These are phyloP conservation scores for Forsythia suspensa DNA, from an alignment of 257 asterid species.

Conservation along the genomic window DNA sequence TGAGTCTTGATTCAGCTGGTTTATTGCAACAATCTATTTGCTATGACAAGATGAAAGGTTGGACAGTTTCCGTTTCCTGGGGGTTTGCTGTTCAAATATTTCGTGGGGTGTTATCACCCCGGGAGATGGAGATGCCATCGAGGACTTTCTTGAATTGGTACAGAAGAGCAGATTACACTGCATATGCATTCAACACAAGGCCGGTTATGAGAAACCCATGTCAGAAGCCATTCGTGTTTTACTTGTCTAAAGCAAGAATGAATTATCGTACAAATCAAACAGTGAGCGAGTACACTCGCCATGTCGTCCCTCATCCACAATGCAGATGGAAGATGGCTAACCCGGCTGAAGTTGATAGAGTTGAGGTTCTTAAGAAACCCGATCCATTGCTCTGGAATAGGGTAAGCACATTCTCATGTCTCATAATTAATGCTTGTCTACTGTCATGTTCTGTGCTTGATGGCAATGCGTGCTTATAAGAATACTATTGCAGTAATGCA, in stretches of 20 bases:
- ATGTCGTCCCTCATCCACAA: slow-evolving; percentile 46
- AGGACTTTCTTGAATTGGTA: slow-evolving; percentile 94
- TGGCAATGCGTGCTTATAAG: neutral
- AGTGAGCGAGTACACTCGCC: slow-evolving; percentile 44
- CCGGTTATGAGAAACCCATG: slow-evolving; percentile 80
- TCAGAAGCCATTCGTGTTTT: slow-evolving; percentile 73
- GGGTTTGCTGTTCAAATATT: slow-evolving; percentile 79
- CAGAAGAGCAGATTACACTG: slow-evolving; percentile 74
- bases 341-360: slow-evolving; percentile 47
- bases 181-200: slow-evolving; percentile 82
- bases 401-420: slow-evolving; percentile 36
- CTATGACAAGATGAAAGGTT: slow-evolving; percentile 50
- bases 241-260: slow-evolving; percentile 49
- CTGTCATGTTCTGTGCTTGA: neutral
- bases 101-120: slow-evolving; percentile 74
- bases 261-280: slow-evolving; percentile 40
- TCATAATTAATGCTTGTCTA: neutral
- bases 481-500: neutral
- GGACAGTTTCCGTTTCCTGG: slow-evolving; percentile 88
- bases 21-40: slow-evolving; percentile 89
- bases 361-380: slow-evolving; percentile 61
- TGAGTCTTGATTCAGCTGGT: slow-evolving; percentile 74
- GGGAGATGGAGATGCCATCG: slow-evolving; percentile 85
- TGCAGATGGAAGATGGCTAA: slow-evolving; percentile 71
- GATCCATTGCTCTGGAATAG: slow-evolving; percentile 75